Evolutionary conservation across 2,329 filamentous ascomycete genomes (phyloP), one percentile per base, ranked within the genome.

Genomic region (Cephalotrichum gorgonifer): DNA sequence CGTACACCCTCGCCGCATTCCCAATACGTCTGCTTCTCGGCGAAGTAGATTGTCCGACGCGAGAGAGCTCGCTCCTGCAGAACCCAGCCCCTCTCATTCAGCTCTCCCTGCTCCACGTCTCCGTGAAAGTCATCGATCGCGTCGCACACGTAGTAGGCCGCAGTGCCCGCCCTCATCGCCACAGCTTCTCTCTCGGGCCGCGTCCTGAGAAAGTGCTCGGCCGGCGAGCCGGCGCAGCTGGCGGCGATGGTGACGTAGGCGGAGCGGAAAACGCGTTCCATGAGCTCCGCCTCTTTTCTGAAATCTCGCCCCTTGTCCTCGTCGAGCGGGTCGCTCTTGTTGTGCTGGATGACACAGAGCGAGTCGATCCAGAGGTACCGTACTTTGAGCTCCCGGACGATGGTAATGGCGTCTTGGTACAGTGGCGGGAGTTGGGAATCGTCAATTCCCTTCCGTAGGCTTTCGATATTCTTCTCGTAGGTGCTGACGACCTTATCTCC

Each of bases 71-170:
- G 55, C 49, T 70, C 68, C 50, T 70, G 67, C 4, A 68, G 41
- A 1, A 68, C 66, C 68, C 67, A 70, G 1, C 62, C 67, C 3
- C 67, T 56, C 5, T 50, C 53, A 47, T 60, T 66, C 3, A 71
- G 52, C 1, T 52, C 14, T 1, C 60, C 54, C 0, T 61, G 43
- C 1, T 61, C 53, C 1, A 69, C 65, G 11, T 70, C 51, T 20
- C 26, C 15, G 6, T 55, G 42, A 50, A 69, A 69, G 51, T 68
- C 53, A 45, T 67, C 65, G 1, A 65, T 57, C 15, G 49, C 14
- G n/a, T 54, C 35, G 26, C 61, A 63, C 12, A 63, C 41, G 39
- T 60, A 64, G 4, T 61, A 43, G 1, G 27, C 43, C 5, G 11
- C n/a, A 17, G 43, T 33, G 12, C 5, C 5, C 20, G 8, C 17